Percentiles rank a stretch among this genome's conserved stretches.
Evolutionary conservation across 176 grass and related monocot genomes (phyloP).

Genomic region (Triticum aestivum): IWGSC_CS_RefSeq_v2.1 NC_057800.1:593756669-593757168

Average conservation of each 20-base stretch:
- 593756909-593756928: neutral
- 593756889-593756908: neutral
- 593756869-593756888: neutral
- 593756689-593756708: neutral
- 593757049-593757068: neutral
- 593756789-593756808: neutral
- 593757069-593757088: neutral
- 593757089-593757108: too few relatives aligned
- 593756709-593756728: neutral
- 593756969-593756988: neutral
- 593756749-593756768: neutral
- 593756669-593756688: neutral
- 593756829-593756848: neutral
- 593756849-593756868: neutral
- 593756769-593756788: neutral
- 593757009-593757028: neutral
- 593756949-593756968: neutral
- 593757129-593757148: neutral
- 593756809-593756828: neutral
- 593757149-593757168: conserved; percentile 14
- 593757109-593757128: neutral
- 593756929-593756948: neutral
- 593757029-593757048: neutral
- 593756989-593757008: neutral
- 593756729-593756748: neutral